phyloP scores from a whole-genome alignment of 1,284 basidiomycete genomes.

The Blastosporella zonata region DNA sequence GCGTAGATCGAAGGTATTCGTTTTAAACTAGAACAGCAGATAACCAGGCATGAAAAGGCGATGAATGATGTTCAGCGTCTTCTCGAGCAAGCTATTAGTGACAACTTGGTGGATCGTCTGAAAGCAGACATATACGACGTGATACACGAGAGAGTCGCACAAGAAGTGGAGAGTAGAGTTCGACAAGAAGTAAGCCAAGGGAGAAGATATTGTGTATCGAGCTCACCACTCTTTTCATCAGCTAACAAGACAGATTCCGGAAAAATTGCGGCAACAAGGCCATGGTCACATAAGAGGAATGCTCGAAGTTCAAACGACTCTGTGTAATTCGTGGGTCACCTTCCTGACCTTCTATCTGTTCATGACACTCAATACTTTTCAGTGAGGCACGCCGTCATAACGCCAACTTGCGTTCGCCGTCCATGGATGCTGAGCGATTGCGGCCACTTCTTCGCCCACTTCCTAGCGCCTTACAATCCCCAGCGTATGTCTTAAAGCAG shows the following conservation, averaged over 20 bases:
- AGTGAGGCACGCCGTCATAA: constrained; percentile 53
- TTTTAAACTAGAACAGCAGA: constrained; percentile 35
- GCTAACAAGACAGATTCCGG: constrained; percentile 43
- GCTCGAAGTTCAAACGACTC: constrained; percentile 38
- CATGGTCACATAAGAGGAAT: constrained; percentile 34
- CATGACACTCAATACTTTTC: constrained; percentile 4
- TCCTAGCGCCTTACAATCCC: constrained; percentile 37
- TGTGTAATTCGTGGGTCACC: constrained; percentile 46
- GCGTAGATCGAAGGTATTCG: constrained; percentile 33
- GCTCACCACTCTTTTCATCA: constrained; percentile 20
- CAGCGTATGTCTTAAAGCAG: constrained; percentile 25
- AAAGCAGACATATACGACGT: constrained; percentile 35
- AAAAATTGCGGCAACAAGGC: constrained; percentile 30
- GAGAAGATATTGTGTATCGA: not conserved
- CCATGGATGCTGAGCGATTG: constrained; percentile 33
- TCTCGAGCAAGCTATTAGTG: constrained; percentile 38
- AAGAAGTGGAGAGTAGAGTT: constrained; percentile 35
- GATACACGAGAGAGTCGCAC: constrained; percentile 35
- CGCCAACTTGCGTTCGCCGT: constrained; percentile 35
- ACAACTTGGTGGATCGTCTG: constrained; percentile 36
- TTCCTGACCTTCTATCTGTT: not conserved
- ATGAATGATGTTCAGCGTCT: constrained; percentile 33
- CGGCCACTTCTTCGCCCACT: constrained; percentile 45
- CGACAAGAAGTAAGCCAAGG: constrained; percentile 27
- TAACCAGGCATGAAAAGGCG: constrained; percentile 34